Base-by-base conservation (phyloP, 2,329 filamentous ascomycete species). In the Akanthomyces muscarius region DNA sequence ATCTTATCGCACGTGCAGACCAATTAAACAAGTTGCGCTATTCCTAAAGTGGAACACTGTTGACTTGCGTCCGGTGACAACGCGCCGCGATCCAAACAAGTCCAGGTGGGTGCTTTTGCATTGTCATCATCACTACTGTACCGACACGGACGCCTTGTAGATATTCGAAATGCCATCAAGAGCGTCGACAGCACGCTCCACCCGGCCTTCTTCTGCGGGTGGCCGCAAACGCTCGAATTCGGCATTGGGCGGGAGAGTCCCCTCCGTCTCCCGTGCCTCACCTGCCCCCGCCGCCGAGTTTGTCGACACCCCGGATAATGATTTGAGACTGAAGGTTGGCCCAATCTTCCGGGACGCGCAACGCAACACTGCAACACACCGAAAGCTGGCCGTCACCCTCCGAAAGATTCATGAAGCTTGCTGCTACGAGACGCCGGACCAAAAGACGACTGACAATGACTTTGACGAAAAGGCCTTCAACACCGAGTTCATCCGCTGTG, bases 321-420 rank as follows among this genome's bases (percentile, higher is more conserved):
- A 83, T 18, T 78, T 97, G 68, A 89, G 93, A 70, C 83, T 82
- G 42, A 89, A 90, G 71, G 82, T 97, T 59, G 89, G 88, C 72
- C 77, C 83, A 61, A 83, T 92, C 55, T 93, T 93, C 71, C 83
- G 84, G 67, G 90, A 93, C 74, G 92, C 94, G 41, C 95, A 99
- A 75, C 88, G 89, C 69, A 96, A 91, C 1, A 96, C 90, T 0
- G 92, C 93, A 1, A 91, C 91, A 2, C 95, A 99, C 74, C 83
- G 94, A 65, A 98, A 98, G 73, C 83, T 97, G 0, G 89, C 90
- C 4, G 90, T 97, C 65, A 92, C 88, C 56, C 79, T 99, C 65
- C 87, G 94, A 66, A 97, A 97, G 76, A 84, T 97, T 50, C 94
- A 98, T 71, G 94, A 97, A 73, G 82, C 88, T 44, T 97, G 92